Evolutionary conservation across 1,284 basidiomycete species (phyloP), one percentile per base, ranked within the genome.

Genomic region (Moesziomyces antarcticus): DNA sequence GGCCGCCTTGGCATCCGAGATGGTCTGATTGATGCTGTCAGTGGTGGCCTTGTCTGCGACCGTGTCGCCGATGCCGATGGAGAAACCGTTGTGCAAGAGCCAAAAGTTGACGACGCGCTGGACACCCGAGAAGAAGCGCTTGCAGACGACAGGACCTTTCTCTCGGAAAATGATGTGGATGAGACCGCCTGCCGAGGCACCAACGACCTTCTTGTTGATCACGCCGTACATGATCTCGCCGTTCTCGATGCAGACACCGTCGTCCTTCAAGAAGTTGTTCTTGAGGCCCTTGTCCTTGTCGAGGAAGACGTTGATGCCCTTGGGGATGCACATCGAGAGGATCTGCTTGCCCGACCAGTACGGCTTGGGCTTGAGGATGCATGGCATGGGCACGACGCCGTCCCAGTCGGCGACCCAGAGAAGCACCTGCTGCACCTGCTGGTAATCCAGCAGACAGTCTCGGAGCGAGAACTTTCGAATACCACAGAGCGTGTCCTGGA

Each of bases 311-410:
- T 99, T 99, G 87, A 99, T 96, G 62, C 97, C 97, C 35, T 92
- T 91, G 21, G 97, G 96, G 62, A 99, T 94, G 68, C 91, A 90
- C 89, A 99, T 88, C 73, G 92, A 93, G 42, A 99, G 86, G 48
- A 99, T 91, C 86, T 99, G 97, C 85, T 99, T 99, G 46, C 97
- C 96, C 0, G 94, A 94, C 97, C 97, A 99, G 53, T 97, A 87
- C 1, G 95, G 93, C 84, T 97, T 97, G 0, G 97, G 97, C 85
- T 97, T 97, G 84, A 99, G 87, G 80, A 99, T 94, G 3, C 94
- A 92, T 4, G 97, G 97, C 33, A 90, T 91, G 0, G 97, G 97
- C 2, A 99, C 89, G 5, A 89, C 86, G 27, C 97, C 97, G 82
- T 99, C 94, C 97, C 97, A 99, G 22, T 93, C 92, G 0, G 95